Conservation (phyloP, 306 rosid species). For the Myrica gale region DNA sequence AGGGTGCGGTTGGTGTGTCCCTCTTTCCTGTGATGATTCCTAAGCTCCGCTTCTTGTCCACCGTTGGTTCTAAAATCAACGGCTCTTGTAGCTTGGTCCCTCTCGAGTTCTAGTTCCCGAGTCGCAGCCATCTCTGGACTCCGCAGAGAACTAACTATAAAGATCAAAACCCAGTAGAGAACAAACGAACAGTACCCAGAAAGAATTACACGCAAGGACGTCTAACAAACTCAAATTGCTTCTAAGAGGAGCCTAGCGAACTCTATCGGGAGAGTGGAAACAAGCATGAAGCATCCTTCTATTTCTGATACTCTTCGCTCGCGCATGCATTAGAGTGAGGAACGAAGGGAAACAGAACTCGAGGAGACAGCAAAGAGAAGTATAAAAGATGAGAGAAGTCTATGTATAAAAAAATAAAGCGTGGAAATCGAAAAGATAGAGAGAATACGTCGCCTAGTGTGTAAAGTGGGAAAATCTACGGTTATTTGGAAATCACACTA, state of each 20-base stretch:
- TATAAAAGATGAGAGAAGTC: neutral
- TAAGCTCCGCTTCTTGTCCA: neutral
- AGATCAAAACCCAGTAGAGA: neutral
- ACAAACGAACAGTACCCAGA: too few relatives aligned
- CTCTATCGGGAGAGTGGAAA: neutral
- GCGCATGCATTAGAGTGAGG: neutral
- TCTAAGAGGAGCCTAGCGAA: neutral
- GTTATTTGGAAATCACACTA: slow-evolving; percentile 8
- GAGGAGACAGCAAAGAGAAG: too few relatives aligned
- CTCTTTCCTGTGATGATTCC: neutral
- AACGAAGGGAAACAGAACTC: neutral
- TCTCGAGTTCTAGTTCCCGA: slow-evolving; percentile 27
- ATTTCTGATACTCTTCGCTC: too few relatives aligned
- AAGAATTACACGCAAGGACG: neutral
- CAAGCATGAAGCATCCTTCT: too few relatives aligned
- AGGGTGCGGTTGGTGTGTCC: neutral
- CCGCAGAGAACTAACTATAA: neutral
- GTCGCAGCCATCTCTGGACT: slow-evolving; percentile 20
- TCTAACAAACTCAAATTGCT: neutral
- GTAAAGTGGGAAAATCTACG: slow-evolving; percentile 16
- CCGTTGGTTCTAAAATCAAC: slow-evolving; percentile 36
- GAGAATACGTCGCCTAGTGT: neutral
- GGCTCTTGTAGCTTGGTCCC: slow-evolving; percentile 3
- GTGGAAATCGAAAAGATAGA: neutral
- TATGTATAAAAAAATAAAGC: neutral